Base-by-base conservation (phyloP, 2,329 filamentous ascomycete genomes). In the Xylariaceae sp. region DNA sequence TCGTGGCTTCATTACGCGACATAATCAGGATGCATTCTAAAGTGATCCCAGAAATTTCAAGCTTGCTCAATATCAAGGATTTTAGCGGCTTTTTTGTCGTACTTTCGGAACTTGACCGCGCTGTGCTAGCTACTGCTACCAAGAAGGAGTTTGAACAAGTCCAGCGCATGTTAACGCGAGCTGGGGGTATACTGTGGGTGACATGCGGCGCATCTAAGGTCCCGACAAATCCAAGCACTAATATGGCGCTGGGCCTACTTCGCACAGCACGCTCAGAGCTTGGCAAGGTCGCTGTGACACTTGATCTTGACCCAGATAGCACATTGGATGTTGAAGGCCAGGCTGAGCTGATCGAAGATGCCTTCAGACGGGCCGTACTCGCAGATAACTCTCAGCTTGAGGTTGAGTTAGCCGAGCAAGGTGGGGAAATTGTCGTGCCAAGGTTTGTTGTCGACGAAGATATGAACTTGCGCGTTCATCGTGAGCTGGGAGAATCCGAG, bases 291-390 rank as follows among this genome's bases (percentile, higher is more conserved):
- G 64, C 61, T 32, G 54, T 60, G 37, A 63, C 67, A 1, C 54
- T 71, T 9, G 69, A 71, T 40, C 53, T 71, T n/a, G 68, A 69
- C 43, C 64, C 66, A 6, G 59, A 61, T 21, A 64, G 59, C 41
- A 59, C 58, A 2, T 20, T 66, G 12, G 54, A 57, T 43, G 18
- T 54, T 10, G 52, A 54, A 5, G 63, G 58, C 18, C 50, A 60
- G 45, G 61, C 55, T 10, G 57, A 56, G 23, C 49, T 66, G 20
- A 65, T 64, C 16, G 57, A 62, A 29, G 64, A 64, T 54, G 52
- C 54, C 1, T 62, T 62, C 26, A 53, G 60, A 50, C 50, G 57
- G 41, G 54, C 54, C 1, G 29, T 60, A 2, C 48, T 62, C 20
- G 46, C 46, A 16, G 54, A 56, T 14, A 56, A 44, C 14, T 49